Evolutionary conservation across 257 asterid genomes (phyloP), one percentile per base, ranked within the genome.

Genomic region (Plantago elongata): DNA sequence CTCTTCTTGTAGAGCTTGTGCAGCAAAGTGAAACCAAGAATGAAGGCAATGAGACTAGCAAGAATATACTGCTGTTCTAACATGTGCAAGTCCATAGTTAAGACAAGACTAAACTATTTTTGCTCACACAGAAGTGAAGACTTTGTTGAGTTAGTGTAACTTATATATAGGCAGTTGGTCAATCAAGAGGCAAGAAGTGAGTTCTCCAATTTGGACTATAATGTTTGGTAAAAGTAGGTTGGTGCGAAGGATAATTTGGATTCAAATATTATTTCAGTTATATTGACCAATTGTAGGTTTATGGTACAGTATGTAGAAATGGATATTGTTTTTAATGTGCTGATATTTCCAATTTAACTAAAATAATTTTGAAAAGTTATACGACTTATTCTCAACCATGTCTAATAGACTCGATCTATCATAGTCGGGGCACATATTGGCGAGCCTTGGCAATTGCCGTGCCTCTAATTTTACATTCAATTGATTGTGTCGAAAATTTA

Each of bases 31-130:
- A 74, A 59, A n/a, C 69, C 69, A n/a, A 80, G 11, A 56, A 62
- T 30, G 1, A 74, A 48, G 27, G 77, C 69, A 62, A 76, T 45
- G 50, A 79, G 64, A 5, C 76, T 63, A 54, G 78, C 77, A 51
- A 80, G n/a, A 15, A 69, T 48, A 34, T 34, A 34, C 44, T 54
- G 75, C 38, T 71, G 69, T 54, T 77, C 80, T 69, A 74, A 48
- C 58, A 51, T 63, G 22, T 65, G 57, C 57, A 72, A 60, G 64
- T 65, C 60, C 69, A 61, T 69, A 16, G 56, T 54, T 42, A 60
- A 45, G 63, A 48, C 45, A 29, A 65, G 59, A 13, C 17, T 11
- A 49, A 57, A 18, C 13, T 66, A 0, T 56, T 11, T 44, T 14
- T 48, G 7, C 42, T 10, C 42, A 59, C 11, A 38, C 40, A 8